Base-by-base conservation (phyloP, 306 rosid genomes). In the Cucumis melo region DNA sequence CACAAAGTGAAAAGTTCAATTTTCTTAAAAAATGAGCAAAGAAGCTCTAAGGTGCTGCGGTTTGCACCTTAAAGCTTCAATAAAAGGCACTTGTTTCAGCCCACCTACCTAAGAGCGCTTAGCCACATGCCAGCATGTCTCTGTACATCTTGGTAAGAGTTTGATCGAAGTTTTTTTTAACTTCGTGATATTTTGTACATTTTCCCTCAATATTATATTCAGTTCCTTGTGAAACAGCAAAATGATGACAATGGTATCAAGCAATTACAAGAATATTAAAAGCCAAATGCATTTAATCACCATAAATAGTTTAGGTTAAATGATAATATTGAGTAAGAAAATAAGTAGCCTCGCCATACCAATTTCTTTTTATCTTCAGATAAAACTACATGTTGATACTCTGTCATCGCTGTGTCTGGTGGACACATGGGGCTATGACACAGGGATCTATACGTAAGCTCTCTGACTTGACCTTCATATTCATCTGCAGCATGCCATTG, bases 371-470 rank as follows among this genome's bases (percentile, higher is more conserved):
- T 91, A 90, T 94, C 97, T 46, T 85, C 85, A 62, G 95, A 88
- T 75, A 87, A 79, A 77, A 89, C 95, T 78, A 77, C 81, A 87
- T 92, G 97, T 75, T 94, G 99, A 85, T 86, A 94, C 85, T 94
- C 99, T n/a, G 99, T 92, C 96, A 94, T 90, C 59, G 97, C 96
- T 23, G 96, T 92, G 87, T 94, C 99, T 6, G 99, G 97, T 59
- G 99, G 99, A 83, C 99, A 94, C 99, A 94, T 94, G 56, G 99
- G 99, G 75, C 96, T 94, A 83, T 89, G 87, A 83, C 99, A 94
- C 41, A 89, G 92, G 74, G 91, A 73, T 87, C 99, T 89, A 84
- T 90, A 94, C 73, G 88, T 92, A 78, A 90, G 87, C 82, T 94
- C 97, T 78, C 99, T 87, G 68, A 94, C 95, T 82, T 92, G 97